Base-by-base conservation (phyloP, 2,329 filamentous ascomycete genomes). In the Fusarium sarcochroum region DNA sequence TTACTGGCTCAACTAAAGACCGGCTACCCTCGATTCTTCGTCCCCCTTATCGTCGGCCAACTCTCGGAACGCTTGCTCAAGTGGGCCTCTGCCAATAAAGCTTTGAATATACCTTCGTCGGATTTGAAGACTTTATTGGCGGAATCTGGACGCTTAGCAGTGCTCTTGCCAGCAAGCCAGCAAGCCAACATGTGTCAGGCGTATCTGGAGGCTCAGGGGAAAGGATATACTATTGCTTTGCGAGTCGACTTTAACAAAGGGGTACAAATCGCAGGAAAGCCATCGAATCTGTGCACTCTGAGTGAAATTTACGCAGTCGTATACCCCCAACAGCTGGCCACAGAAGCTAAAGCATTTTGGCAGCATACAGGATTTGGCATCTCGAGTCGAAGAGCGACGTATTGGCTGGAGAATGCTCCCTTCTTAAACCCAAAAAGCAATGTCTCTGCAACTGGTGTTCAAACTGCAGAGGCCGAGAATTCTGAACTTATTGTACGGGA, bases 321-420 rank as follows among this genome's bases (percentile, higher is more conserved):
- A 7, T 72, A 71, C 20, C 61, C 72, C 2, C 20, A 44, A 2
- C 21, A 44, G 3, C 20, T 76, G 13, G 58, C 48, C 3, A 42
- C 25, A 6, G 70, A 75, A 21, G 74, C 70, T n/a, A 74, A 74
- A 42, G 65, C 63, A 9, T 77, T 76, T 30, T 77, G 74, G 75
- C 73, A 75, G 18, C 74, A 77, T 47, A 73, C 76, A 1, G 76
- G 75, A 0, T 73, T 61, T 18, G 76, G 75, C 8, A 57, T 77
- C 30, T 76, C 75, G n/a, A 76, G 71, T 40, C 72, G 76, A 37
- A 69, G 60, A 30, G 76, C 76, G 3, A 37, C 40, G 5, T 68
- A 63, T 30, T 77, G 76, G 76, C 18, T 70, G 9, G 65, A 71
- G 6, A 62, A 71, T 11, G 70, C 74, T 1, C 54, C 61, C 1